Percentiles rank a stretch among this genome's conserved stretches.
Evolutionary conservation across 1,139 yeast genomes (phyloP).

Genomic region (Debaryomycetaceae sp.): DNA sequence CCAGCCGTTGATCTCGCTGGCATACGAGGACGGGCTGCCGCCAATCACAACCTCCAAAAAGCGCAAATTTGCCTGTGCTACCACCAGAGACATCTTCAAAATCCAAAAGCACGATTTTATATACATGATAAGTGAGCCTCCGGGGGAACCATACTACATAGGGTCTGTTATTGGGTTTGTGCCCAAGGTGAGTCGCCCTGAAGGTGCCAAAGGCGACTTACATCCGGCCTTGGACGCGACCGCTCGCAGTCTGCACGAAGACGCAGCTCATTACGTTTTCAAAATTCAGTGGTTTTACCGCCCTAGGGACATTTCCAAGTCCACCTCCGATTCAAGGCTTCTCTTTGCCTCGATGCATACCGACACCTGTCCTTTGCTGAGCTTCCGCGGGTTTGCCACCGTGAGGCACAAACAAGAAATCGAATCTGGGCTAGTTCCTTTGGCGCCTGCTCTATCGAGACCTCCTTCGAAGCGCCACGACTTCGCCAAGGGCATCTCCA

Average conservation of each 20-base stretch:
- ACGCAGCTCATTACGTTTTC: conserved; percentile 50
- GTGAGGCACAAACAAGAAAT: conserved; percentile 70
- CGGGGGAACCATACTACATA: conserved; percentile 91
- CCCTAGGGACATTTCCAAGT: conserved; percentile 75
- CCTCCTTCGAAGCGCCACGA: no score
- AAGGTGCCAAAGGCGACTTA: neutral
- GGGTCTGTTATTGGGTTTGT: conserved; percentile 82
- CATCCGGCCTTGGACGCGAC: conserved; percentile 2
- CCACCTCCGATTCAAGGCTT: conserved; percentile 66
- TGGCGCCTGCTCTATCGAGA: conserved; percentile 3
- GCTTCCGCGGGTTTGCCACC: conserved; percentile 71
- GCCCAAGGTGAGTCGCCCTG: no score
- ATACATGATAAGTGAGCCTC: conserved; percentile 87
- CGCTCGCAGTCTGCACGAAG: conserved; percentile 15
- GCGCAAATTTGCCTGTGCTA: conserved; percentile 12
- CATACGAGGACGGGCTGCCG: conserved; percentile 2
- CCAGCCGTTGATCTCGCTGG: conserved; percentile 14
- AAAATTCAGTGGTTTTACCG: conserved; percentile 91
- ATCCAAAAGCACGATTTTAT: conserved; percentile 61
- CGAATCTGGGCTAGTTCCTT: conserved; percentile 29
- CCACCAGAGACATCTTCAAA: conserved; percentile 16
- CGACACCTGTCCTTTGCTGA: conserved; percentile 73
- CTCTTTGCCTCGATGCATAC: conserved; percentile 84
- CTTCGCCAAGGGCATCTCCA: neutral
- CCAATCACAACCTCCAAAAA: conserved; percentile 10